phyloP scores from a whole-genome alignment of 108 stramenopile genomes.

The Cylindrotheca fusiformis region DNA sequence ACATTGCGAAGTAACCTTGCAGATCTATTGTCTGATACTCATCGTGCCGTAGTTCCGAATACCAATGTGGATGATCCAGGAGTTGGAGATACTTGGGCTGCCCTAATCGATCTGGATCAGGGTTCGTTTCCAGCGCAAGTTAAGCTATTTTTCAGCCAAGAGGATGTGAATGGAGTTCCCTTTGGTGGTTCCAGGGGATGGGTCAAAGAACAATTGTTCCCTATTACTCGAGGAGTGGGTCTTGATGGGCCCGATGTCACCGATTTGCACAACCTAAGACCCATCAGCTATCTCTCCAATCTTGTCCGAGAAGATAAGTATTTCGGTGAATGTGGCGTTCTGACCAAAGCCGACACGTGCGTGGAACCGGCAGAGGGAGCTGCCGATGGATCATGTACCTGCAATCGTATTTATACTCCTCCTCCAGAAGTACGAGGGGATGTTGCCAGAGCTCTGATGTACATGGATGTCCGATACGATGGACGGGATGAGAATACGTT shows the following conservation, averaged over 20 bases:
- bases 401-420: slow-evolving; percentile 30
- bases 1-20: background rate
- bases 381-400: slow-evolving; percentile 25
- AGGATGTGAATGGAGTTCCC: slow-evolving; percentile 18
- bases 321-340: slow-evolving; percentile 44
- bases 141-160: slow-evolving; percentile 26
- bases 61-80: slow-evolving; percentile 10
- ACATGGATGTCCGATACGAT: slow-evolving; percentile 77
- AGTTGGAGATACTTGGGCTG: slow-evolving; percentile 52
- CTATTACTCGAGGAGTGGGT: slow-evolving; percentile 38
- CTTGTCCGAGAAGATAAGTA: slow-evolving; percentile 39
- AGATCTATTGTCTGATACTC: slow-evolving; percentile 4
- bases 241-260: slow-evolving; percentile 39
- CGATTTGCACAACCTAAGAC: slow-evolving; percentile 58
- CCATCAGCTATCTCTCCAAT: slow-evolving; percentile 55
- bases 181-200: slow-evolving; percentile 45
- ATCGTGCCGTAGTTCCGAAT: slow-evolving; percentile 1
- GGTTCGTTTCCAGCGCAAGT: slow-evolving; percentile 24
- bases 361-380: slow-evolving; percentile 37
- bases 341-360: slow-evolving; percentile 16
- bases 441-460: slow-evolving; percentile 77
- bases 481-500: slow-evolving; percentile 29
- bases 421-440: slow-evolving; percentile 61
- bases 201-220: slow-evolving; percentile 68
- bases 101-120: slow-evolving; percentile 45